phyloP scores from a whole-genome alignment of 805 yeast species.

The Komagataella kurtzmanii region DNA sequence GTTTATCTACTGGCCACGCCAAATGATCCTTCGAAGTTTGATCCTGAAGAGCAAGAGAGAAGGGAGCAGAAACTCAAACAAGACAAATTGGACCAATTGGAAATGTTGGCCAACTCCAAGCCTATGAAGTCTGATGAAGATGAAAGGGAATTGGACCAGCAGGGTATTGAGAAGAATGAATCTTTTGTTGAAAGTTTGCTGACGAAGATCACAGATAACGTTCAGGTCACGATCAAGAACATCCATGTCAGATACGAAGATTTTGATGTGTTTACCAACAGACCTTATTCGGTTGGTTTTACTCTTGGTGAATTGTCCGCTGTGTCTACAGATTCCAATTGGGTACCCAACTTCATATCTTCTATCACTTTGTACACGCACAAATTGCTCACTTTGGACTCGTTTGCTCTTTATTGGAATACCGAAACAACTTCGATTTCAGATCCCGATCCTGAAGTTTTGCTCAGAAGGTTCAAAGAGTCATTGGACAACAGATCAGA shows the following conservation, averaged over 20 bases:
- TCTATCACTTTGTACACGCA: constrained; percentile 53
- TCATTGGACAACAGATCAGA: constrained; percentile 18
- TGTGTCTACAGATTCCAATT: constrained; percentile 70
- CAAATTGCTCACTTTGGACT: constrained; percentile 62
- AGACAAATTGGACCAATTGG: constrained; percentile 54
- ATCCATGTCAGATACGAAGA: constrained; percentile 93
- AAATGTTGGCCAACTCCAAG: constrained; percentile 40
- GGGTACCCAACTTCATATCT: constrained; percentile 80
- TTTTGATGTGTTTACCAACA: constrained; percentile 48
- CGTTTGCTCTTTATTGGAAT: constrained; percentile 75
- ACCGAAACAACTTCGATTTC: constrained; percentile 43
- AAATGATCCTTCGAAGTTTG: constrained; percentile 38
- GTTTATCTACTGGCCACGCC: constrained; percentile 78
- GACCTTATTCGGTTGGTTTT: constrained; percentile 73
- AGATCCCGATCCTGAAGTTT: constrained; percentile 30
- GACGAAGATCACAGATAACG: constrained; percentile 83
- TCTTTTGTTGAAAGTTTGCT: constrained; percentile 77
- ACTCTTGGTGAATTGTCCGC: constrained; percentile 83
- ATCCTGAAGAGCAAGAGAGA: constrained; percentile 43
- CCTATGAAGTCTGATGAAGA: constrained; percentile 16
- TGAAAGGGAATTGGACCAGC: constrained; percentile 5
- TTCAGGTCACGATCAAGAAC: constrained; percentile 82
- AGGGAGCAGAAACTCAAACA: constrained; percentile 50
- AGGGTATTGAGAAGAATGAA: constrained; percentile 37
- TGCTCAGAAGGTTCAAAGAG: constrained; percentile 32